Base-by-base conservation (phyloP, 345 rosid species). In the Camelina laxa region DNA sequence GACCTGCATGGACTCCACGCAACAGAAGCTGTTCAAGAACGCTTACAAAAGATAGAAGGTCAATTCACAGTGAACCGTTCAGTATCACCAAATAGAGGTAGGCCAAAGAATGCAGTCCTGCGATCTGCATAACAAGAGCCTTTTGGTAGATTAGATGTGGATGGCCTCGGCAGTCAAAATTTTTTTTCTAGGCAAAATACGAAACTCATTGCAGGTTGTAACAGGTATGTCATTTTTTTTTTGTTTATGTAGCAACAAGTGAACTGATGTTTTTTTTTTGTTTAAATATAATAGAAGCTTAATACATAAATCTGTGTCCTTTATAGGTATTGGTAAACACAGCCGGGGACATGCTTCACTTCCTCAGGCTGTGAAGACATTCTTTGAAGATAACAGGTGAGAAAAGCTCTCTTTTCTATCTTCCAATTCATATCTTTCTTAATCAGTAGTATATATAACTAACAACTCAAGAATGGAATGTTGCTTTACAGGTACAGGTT, bases 1-100 rank as follows among this genome's bases (percentile, higher is more conserved):
- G 99, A 94, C 75, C 84, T 95, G 63, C 98, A 92, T 77, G 98
- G 98, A 77, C 99, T 95, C 81, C 97, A 95, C 62, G 88, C 88
- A 60, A 79, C 83, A 49, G 97, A 95, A 88, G 99, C 98, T 65
- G 82, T 85, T 78, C 83, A 84, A 74, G 88, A 91, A 55, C 92
- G 79, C 76, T 81, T 95, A 73, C 86, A 66, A 70, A 77, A 57
- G 76, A 81, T 95, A 16, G 96, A 92, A 83, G 73, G 67, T 59
- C 87, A 10, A 42, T 65, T 69, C 12, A 65, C 79, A n/a, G 72
- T 72, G 41, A 82, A 79, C 51, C 70, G 67, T 54, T 80, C 83
- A 11, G 76, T 79, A 54, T 84, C 95, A 59, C 85, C 83, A 11
- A 73, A 67, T 27, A 77, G 75, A 78, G 31, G 75, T 16, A 84